A percentile compares a stretch with the other conserved stretches of the same genome.
Evolutionary conservation across 2,329 filamentous ascomycete species (phyloP).

Genomic region (Colletotrichum incanum): DNA sequence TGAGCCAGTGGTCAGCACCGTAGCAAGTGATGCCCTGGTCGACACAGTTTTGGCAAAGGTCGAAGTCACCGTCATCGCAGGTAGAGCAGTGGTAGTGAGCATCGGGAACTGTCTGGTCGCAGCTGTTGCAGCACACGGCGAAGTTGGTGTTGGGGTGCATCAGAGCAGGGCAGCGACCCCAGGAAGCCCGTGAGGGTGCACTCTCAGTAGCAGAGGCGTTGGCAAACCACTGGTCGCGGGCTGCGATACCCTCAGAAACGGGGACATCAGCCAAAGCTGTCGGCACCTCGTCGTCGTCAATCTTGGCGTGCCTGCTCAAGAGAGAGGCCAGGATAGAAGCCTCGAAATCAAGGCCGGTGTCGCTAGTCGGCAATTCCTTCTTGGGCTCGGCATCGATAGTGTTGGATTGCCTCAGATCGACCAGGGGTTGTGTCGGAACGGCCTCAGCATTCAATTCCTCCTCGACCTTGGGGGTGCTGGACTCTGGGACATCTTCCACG

Average conservation of each 20-base stretch:
- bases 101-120: constrained; percentile 82
- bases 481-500: constrained; percentile 66
- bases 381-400: constrained; percentile 25
- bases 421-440: constrained; percentile 20
- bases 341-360: constrained; percentile 44
- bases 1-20: constrained; percentile 89
- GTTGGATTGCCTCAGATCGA: constrained; percentile 48
- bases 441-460: constrained; percentile 31
- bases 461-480: constrained; percentile 46
- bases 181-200: constrained; percentile 16
- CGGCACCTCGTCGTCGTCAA: constrained; percentile 30
- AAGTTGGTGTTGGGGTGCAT: constrained; percentile 65
- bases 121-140: constrained; percentile 95
- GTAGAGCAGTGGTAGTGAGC: constrained; percentile 95
- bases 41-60: constrained; percentile 88
- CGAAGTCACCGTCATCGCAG: constrained; percentile 94
- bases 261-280: constrained; percentile 44
- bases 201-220: constrained; percentile 42
- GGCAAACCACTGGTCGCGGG: constrained; percentile 53
- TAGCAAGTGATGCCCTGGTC: constrained; percentile 83
- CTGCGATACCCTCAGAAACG: constrained; percentile 47
- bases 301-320: constrained; percentile 41
- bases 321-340: constrained; percentile 43
- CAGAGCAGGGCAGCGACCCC: constrained; percentile 33
- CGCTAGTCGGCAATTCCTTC: constrained; percentile 38